phyloP scores from a whole-genome alignment of 75 land plant genomes.

The Pinus tabuliformis region DNA sequence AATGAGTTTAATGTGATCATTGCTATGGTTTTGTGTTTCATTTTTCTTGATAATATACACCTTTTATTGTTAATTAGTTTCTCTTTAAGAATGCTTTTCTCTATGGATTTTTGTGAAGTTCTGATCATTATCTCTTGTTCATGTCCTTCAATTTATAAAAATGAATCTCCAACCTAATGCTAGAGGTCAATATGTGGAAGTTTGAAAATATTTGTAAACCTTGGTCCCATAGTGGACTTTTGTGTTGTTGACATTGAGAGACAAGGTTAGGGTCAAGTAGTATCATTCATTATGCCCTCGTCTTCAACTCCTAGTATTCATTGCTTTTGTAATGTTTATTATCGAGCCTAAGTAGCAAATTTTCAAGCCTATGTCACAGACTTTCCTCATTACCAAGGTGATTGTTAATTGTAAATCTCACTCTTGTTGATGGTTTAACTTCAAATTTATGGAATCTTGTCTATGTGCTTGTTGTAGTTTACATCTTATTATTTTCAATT shows the following conservation, averaged over 20 bases:
- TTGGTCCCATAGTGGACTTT: constrained; percentile 97
- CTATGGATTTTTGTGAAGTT: neutral
- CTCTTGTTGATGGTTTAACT: too few relatives aligned
- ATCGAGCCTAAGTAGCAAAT: too few relatives aligned
- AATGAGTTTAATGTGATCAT: neutral
- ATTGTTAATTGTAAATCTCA: too few relatives aligned
- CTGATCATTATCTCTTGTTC: neutral
- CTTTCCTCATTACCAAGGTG: too few relatives aligned
- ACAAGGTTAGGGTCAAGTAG: constrained; percentile 99
- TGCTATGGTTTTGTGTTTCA: neutral
- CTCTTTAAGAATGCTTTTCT: neutral
- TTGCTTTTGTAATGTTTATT: too few relatives aligned
- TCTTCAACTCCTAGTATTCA: too few relatives aligned
- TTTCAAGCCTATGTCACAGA: too few relatives aligned
- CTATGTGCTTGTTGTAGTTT: too few relatives aligned
- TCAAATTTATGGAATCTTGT: too few relatives aligned
- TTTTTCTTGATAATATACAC: neutral
- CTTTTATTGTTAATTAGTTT: neutral
- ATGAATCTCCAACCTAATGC: constrained; percentile 82
- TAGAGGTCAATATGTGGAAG: constrained; percentile 92
- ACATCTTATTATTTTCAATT: too few relatives aligned
- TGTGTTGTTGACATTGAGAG: constrained; percentile 99
- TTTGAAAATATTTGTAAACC: constrained; percentile 93
- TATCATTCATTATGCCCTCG: neutral
- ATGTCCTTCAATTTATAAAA: constrained; percentile 73